phyloP scores from a whole-genome alignment of 768 basidiomycete genomes.

The Russula compacta region DNA sequence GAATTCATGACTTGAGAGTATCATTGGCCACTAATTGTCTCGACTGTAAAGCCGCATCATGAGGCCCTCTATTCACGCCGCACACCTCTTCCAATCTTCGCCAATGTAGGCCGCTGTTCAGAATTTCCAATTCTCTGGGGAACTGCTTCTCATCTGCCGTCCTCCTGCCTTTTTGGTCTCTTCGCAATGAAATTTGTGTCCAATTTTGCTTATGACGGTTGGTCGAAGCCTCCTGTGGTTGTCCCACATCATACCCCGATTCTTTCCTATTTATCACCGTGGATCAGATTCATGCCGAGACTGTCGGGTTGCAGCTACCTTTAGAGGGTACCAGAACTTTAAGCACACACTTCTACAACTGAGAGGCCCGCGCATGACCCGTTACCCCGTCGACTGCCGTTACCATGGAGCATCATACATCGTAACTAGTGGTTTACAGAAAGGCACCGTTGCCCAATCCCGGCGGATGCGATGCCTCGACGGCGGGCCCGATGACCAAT shows the following conservation, averaged over 20 bases:
- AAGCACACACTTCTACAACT: not conserved
- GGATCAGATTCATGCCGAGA: not conserved
- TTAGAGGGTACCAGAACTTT: not conserved
- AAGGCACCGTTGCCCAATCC: not conserved
- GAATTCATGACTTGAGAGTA: no score
- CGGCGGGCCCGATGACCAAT: not conserved
- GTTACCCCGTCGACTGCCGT: not conserved
- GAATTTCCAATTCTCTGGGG: not conserved
- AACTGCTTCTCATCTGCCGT: not conserved
- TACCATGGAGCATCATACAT: not conserved
- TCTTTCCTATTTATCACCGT: not conserved
- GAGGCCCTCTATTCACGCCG: not conserved
- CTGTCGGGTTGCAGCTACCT: not conserved
- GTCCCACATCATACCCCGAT: no score
- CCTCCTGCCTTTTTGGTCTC: not conserved
- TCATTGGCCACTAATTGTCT: no score
- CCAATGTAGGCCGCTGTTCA: not conserved
- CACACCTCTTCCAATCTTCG: no score
- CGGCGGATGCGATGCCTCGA: not conserved
- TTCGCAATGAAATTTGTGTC: not conserved
- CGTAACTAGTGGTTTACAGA: not conserved
- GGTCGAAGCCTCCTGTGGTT: no score
- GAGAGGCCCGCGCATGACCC: not conserved
- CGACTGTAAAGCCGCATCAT: no score
- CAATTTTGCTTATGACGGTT: no score